Percentiles rank a stretch among this genome's conserved stretches.
Conservation (phyloP, 371 early-diverging fungal genomes). For the Lichtheimia ramosa region DNA sequence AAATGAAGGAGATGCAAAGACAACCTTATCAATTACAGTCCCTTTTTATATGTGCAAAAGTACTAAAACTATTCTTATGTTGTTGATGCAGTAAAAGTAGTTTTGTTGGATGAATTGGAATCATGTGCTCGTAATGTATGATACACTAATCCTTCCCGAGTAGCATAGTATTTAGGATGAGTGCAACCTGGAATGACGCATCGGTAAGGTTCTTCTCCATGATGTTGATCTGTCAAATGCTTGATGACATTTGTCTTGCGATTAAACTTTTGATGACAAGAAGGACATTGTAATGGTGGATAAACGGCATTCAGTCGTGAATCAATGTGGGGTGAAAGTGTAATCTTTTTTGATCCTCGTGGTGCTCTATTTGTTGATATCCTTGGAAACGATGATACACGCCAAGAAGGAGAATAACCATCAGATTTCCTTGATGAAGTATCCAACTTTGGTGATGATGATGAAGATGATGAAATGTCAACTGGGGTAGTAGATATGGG, state of each 20-base stretch:
- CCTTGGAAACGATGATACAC: slow-evolving; percentile 6
- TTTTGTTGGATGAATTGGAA: too few relatives aligned
- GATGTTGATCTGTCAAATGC: slow-evolving; percentile 39
- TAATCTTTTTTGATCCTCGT: slow-evolving; percentile 29
- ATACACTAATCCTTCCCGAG: slow-evolving; percentile 47
- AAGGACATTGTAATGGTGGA: slow-evolving; percentile 45
- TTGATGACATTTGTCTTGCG: slow-evolving; percentile 50
- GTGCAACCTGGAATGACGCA: slow-evolving; percentile 38
- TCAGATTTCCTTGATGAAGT: not conserved
- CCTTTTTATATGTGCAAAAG: too few relatives aligned
- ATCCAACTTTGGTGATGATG: not conserved
- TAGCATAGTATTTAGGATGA: slow-evolving; percentile 46
- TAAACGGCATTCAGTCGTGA: slow-evolving; percentile 31
- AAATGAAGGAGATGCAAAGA: too few relatives aligned
- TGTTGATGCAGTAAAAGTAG: too few relatives aligned
- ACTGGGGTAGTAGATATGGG: not conserved
- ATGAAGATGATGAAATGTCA: not conserved
- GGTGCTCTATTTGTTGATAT: slow-evolving; percentile 11
- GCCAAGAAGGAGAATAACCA: not conserved
- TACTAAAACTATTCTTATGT: too few relatives aligned
- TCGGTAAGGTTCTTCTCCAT: slow-evolving; percentile 46
- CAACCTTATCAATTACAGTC: too few relatives aligned
- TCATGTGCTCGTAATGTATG: slow-evolving; percentile 48
- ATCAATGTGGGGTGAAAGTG: slow-evolving; percentile 28
- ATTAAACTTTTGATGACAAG: slow-evolving; percentile 35